phyloP scores from a whole-genome alignment of 1,139 yeast species.

The Kodamaea sp. region DNA sequence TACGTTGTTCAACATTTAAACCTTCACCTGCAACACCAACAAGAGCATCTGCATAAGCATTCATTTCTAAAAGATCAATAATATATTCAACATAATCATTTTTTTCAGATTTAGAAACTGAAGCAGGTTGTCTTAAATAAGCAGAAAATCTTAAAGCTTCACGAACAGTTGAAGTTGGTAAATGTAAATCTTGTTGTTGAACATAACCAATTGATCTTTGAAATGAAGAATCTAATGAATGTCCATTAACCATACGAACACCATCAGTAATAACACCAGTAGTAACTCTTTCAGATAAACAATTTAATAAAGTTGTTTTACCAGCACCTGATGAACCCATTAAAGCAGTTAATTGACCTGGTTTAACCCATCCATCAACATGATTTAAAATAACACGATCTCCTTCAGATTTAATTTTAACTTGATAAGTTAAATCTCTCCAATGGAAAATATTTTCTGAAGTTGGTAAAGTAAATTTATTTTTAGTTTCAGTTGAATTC shows the following conservation, averaged over 20 bases:
- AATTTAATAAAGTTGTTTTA: slow-evolving; percentile 71
- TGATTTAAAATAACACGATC: slow-evolving; percentile 61
- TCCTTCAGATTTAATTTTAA: slow-evolving; percentile 55
- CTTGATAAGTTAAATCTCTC: slow-evolving; percentile 74
- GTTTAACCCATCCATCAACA: slow-evolving; percentile 63
- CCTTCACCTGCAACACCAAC: slow-evolving; percentile 82
- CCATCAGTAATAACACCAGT: slow-evolving; percentile 73
- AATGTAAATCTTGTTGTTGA: slow-evolving; percentile 78
- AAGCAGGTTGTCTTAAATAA: slow-evolving; percentile 63
- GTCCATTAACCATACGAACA: slow-evolving; percentile 70
- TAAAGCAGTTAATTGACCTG: slow-evolving; percentile 29
- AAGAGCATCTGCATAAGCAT: slow-evolving; percentile 69
- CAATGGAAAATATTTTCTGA: slow-evolving; percentile 62
- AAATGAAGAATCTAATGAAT: slow-evolving; percentile 64
- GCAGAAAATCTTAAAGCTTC: slow-evolving; percentile 76
- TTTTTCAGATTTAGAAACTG: slow-evolving; percentile 55
- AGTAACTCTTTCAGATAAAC: slow-evolving; percentile 73
- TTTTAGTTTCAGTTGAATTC: too few relatives aligned
- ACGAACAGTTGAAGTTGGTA: slow-evolving; percentile 72
- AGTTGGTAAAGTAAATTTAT: slow-evolving; percentile 6
- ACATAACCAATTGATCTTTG: slow-evolving; percentile 82
- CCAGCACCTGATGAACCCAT: slow-evolving; percentile 93
- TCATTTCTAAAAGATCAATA: slow-evolving; percentile 68
- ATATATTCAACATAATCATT: slow-evolving; percentile 69
- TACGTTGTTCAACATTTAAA: slow-evolving; percentile 80